Evolutionary conservation across 768 basidiomycete species (phyloP).

Genomic region (Suillus bovinus): DNA sequence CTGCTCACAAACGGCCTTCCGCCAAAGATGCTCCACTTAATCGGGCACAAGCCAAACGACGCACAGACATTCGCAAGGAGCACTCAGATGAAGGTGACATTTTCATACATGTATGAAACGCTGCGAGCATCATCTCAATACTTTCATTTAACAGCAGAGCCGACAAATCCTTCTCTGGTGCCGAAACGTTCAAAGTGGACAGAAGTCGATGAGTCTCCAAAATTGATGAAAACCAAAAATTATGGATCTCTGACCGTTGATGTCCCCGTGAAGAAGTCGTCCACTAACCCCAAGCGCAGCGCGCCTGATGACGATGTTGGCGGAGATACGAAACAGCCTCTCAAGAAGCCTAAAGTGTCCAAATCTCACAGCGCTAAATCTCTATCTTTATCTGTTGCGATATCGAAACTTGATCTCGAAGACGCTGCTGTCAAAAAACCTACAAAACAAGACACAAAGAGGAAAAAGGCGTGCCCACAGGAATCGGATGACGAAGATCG

Average conservation of each 20-base stretch:
- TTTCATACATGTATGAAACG: neutral
- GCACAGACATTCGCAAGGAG: neutral
- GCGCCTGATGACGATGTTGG: constrained; percentile 3
- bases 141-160: neutral
- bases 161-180: neutral
- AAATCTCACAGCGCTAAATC: neutral
- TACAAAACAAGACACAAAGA: constrained; percentile 11
- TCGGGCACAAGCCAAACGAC: neutral
- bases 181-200: neutral
- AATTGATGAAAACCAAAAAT: neutral
- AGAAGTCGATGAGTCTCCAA: neutral
- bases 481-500: constrained; percentile 21
- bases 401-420: neutral
- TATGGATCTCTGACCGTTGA: constrained; percentile 1
- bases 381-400: neutral
- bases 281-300: neutral
- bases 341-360: constrained; percentile 20
- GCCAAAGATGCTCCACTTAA: constrained; percentile 1
- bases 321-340: neutral
- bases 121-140: neutral
- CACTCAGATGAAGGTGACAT: neutral
- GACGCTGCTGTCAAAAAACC: constrained; percentile 6
- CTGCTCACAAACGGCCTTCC: neutral
- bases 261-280: neutral
- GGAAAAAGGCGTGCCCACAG: constrained; percentile 11